phyloP scores from a whole-genome alignment of 768 basidiomycete species.

The Calocybe cyanea region DNA sequence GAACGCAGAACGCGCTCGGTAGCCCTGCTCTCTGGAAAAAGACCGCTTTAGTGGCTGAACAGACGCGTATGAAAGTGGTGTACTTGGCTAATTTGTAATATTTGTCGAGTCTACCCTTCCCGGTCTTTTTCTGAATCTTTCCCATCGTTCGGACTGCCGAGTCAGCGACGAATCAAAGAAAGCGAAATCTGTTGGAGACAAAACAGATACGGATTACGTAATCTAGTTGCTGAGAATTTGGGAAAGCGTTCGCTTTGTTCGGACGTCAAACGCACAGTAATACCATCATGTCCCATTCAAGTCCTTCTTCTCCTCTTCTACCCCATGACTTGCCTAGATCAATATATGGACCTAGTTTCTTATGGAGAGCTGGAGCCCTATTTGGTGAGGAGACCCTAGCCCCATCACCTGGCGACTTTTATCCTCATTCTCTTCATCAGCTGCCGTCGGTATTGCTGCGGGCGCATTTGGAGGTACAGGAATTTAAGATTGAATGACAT shows the following conservation, averaged over 20 bases:
- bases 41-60: slow-evolving; percentile 9
- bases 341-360: slow-evolving; percentile 18
- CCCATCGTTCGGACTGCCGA: slow-evolving; percentile 43
- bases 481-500: not conserved
- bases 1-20: slow-evolving; percentile 98
- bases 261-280: too few relatives aligned
- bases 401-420: not conserved
- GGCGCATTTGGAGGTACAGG: slow-evolving; percentile 62
- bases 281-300: slow-evolving; percentile 18
- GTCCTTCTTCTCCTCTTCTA: slow-evolving; percentile 27
- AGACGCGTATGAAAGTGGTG: slow-evolving; percentile 7
- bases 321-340: slow-evolving; percentile 6
- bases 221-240: too few relatives aligned
- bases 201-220: too few relatives aligned
- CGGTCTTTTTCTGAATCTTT: slow-evolving; percentile 91
- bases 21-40: slow-evolving; percentile 91
- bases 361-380: slow-evolving; percentile 42
- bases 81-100: slow-evolving; percentile 96
- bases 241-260: too few relatives aligned
- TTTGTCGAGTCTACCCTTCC: slow-evolving; percentile 93
- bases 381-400: slow-evolving; percentile 27
- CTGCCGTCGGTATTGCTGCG: slow-evolving; percentile 47
- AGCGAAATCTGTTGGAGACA: too few relatives aligned
- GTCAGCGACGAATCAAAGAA: not conserved
- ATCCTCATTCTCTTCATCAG: slow-evolving; percentile 17